phyloP scores from a whole-genome alignment of 306 rosid genomes.

The Quercus bicolor region DNA sequence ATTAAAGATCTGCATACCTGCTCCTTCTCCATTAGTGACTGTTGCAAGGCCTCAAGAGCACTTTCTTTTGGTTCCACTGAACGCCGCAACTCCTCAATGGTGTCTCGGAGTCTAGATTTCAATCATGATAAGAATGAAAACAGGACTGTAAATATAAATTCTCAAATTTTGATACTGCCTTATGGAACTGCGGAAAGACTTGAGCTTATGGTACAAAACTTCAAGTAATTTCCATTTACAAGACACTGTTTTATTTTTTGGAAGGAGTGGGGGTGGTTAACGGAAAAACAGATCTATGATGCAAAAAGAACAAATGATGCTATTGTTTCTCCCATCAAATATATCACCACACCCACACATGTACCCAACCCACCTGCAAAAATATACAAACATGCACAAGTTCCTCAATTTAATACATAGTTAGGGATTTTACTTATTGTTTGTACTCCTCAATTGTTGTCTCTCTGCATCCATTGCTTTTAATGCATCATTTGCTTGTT shows the following conservation, averaged over 20 bases:
- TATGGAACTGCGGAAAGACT: too few species aligned
- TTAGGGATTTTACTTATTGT: constrained; percentile 68
- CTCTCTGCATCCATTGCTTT: constrained; percentile 95
- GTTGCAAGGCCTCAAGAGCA: constrained; percentile 79
- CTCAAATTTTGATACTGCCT: neutral
- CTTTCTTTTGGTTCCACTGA: constrained; percentile 86
- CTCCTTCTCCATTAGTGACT: constrained; percentile 79
- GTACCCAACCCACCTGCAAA: constrained; percentile 6
- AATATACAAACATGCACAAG: constrained; percentile 13
- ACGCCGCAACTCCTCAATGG: constrained; percentile 78
- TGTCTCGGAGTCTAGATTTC: constrained; percentile 77
- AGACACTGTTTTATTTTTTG: too few species aligned
- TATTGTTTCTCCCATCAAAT: constrained; percentile 23
- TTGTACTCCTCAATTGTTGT: constrained; percentile 91
- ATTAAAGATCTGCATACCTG: constrained; percentile 49
- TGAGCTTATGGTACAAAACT: too few species aligned
- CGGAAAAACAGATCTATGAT: neutral
- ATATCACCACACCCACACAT: neutral
- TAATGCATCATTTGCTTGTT: constrained; percentile 94
- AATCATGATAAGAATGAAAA: constrained; percentile 18
- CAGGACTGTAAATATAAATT: constrained; percentile 5
- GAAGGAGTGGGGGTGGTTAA: too few species aligned
- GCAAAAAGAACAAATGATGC: constrained; percentile 1
- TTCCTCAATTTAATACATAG: constrained; percentile 17
- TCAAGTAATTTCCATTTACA: too few species aligned